Base-by-base conservation (phyloP, 2,329 filamentous ascomycete genomes). In the Aspergillus fischeri region DNA sequence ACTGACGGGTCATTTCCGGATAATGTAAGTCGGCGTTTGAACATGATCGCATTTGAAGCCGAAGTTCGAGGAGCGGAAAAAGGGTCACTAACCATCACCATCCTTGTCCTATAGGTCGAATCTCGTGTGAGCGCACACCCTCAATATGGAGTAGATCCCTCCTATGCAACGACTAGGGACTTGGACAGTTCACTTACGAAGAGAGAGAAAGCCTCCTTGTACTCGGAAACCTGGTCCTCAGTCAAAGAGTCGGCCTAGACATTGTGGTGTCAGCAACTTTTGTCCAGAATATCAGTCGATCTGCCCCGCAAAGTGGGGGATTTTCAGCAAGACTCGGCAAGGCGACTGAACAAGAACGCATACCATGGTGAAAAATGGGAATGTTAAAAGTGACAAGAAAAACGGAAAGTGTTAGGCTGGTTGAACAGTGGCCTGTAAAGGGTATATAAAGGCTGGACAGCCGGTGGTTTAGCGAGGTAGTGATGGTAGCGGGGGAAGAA, bases 181-280 rank as follows among this genome's bases (percentile, higher is more conserved):
- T 35, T 41, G 6, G 28, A 7, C 7, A 56, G 48, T 42, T 55
- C 20, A 87, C 94, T 88, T 88, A 99, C 94, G 80, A 99, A 99
- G 67, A 99, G 91, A 77, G 94, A 99, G 83, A 99, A 99, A 55
- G 94, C 94, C 83, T 99, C 94, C 90, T 97, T 99, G 85, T 97
- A 99, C 83, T 99, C 94, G 77, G 94, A 97, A 77, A 99, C 94
- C 86, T 99, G 94, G 83, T 99, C 94, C 85, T 99, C 94, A 71
- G 94, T 97, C 75, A 99, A 89, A 78, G 93, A 93, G 78, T 99
- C 94, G 78, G 93, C 93, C 93, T 97, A 77, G 57, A 65, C 49
- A 53, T 51, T 64, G 59, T 57, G 60, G 61, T 64, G 57, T 72
- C 62, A 74, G 71, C 60, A 57, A 62, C 50, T 56, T 57, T 55